phyloP scores from a whole-genome alignment of 2,329 filamentous ascomycete genomes.

The Xylariaceae sp. region DNA sequence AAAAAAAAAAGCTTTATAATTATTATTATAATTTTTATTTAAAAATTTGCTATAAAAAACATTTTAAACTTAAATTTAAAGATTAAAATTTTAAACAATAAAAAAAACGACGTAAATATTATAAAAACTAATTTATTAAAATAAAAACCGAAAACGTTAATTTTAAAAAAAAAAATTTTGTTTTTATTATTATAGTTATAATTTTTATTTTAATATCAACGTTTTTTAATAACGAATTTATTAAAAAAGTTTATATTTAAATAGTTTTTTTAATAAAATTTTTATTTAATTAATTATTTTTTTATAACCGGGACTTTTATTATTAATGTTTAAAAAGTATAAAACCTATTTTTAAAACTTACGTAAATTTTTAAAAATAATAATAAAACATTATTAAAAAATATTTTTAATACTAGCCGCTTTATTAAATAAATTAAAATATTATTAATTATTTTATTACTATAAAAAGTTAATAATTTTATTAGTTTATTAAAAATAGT shows the following conservation, averaged over 20 bases:
- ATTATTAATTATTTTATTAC: too few species aligned
- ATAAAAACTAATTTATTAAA: not conserved
- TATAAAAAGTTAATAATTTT: too few species aligned
- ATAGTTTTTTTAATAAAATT: not conserved
- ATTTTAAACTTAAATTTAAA: too few species aligned
- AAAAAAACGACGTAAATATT: not conserved
- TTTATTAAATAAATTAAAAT: too few species aligned
- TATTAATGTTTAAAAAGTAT: not conserved
- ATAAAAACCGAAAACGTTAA: not conserved
- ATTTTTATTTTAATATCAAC: not conserved
- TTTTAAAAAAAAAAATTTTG: not conserved
- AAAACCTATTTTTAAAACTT: not conserved
- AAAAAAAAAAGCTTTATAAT: too few species aligned
- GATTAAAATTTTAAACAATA: too few species aligned
- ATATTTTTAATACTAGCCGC: too few species aligned
- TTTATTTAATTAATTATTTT: not conserved
- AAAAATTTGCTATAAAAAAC: too few species aligned
- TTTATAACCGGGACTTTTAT: not conserved
- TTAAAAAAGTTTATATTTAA: not conserved
- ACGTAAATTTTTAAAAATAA: not conserved
- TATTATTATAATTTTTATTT: too few species aligned
- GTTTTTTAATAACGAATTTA: not conserved
- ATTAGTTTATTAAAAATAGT: not conserved
- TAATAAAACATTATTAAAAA: too few species aligned
- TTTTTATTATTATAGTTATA: not conserved